phyloP scores from a whole-genome alignment of 108 stramenopile species.

The Pelagomonas calceolata region DNA sequence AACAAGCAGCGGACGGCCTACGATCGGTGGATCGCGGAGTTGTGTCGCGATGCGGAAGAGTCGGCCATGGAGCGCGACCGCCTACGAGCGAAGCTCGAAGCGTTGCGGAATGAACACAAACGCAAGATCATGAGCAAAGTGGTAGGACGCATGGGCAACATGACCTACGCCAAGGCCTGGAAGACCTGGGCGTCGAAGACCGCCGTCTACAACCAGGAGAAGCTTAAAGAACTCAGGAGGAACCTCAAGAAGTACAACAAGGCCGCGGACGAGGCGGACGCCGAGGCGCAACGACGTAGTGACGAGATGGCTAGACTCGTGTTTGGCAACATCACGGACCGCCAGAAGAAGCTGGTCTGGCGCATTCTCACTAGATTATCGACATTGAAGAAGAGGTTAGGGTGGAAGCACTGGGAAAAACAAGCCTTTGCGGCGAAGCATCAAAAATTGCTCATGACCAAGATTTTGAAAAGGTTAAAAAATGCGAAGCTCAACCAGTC shows the following conservation, averaged over 20 bases:
- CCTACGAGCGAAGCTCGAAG: not conserved
- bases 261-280: no score
- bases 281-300: no score
- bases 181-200: no score
- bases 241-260: no score
- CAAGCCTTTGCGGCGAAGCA: not conserved
- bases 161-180: no score
- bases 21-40: not conserved
- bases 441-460: no score
- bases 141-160: not conserved
- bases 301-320: no score
- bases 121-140: not conserved
- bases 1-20: not conserved
- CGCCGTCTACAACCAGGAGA: no score
- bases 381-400: not conserved
- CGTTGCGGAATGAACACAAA: not conserved
- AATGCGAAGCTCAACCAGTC: not conserved
- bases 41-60: not conserved
- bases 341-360: no score
- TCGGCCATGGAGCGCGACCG: not conserved
- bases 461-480: not conserved
- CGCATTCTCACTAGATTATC: not conserved
- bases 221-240: no score
- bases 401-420: not conserved
- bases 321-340: no score